phyloP scores from a whole-genome alignment of 1,284 basidiomycete species.

The Pseudozyma sp. region DNA sequence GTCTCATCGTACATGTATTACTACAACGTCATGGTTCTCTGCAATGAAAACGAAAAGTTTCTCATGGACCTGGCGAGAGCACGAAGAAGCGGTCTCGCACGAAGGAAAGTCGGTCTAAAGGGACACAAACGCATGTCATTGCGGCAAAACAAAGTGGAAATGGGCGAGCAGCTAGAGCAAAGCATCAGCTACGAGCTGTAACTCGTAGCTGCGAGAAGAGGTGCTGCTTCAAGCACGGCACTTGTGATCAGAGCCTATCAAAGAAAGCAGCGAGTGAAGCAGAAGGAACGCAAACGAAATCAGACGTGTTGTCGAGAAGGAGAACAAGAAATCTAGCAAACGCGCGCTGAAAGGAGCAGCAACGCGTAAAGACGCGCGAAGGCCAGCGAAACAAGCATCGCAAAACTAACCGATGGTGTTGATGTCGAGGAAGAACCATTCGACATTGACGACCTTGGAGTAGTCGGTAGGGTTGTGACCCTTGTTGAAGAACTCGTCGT shows the following conservation, averaged over 20 bases:
- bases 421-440: constrained; percentile 53
- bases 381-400: neutral
- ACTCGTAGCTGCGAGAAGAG: too few species aligned
- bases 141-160: neutral
- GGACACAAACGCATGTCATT: constrained; percentile 5
- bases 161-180: neutral
- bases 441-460: constrained; percentile 5
- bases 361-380: constrained; percentile 10
- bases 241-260: too few species aligned
- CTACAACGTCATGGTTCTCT: too few species aligned
- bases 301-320: neutral
- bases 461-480: constrained; percentile 8
- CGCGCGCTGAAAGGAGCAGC: neutral
- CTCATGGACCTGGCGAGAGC: too few species aligned
- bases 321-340: neutral
- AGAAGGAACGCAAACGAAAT: neutral
- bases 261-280: too few species aligned
- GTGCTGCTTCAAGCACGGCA: too few species aligned
- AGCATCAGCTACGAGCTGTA: too few species aligned
- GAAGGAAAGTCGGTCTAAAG: too few species aligned
- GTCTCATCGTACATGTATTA: too few species aligned
- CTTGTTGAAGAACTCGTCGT: constrained; percentile 29
- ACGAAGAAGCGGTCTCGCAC: too few species aligned
- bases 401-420: constrained; percentile 25
- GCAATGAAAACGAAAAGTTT: too few species aligned